Evolutionary conservation across 768 basidiomycete species (phyloP).

Genomic region (Xerocomus potaroensis): DNA sequence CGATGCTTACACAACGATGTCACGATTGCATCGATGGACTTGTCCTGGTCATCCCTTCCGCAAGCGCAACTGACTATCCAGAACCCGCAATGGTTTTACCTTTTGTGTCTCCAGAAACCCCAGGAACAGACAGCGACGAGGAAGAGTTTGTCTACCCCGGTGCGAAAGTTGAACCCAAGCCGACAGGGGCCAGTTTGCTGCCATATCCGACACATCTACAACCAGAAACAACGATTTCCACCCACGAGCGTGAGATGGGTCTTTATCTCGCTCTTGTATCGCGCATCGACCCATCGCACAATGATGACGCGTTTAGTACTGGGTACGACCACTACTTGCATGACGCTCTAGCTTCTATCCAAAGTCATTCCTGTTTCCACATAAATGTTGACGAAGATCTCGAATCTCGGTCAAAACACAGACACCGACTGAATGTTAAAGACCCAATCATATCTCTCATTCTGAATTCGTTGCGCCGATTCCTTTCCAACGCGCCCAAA

Average conservation of each 20-base stretch:
- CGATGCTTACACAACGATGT: constrained; percentile 69
- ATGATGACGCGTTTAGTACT: constrained; percentile 72
- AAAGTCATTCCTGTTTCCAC: constrained; percentile 58
- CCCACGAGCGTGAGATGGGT: constrained; percentile 80
- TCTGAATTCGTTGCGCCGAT: constrained; percentile 65
- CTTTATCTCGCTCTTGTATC: constrained; percentile 76
- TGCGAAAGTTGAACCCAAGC: constrained; percentile 18
- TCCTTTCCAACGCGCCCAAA: constrained; percentile 84
- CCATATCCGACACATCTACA: constrained; percentile 44
- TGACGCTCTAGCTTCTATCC: constrained; percentile 68
- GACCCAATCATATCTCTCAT: constrained; percentile 71
- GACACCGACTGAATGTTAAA: constrained; percentile 74
- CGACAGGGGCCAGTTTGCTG: constrained; percentile 10
- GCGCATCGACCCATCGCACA: constrained; percentile 68
- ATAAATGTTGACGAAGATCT: constrained; percentile 40
- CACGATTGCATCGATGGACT: constrained; percentile 61
- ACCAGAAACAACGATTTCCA: constrained; percentile 71
- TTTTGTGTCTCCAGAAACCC: constrained; percentile 15
- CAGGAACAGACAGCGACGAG: constrained; percentile 48
- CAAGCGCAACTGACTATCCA: constrained; percentile 71
- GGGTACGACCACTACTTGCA: constrained; percentile 80
- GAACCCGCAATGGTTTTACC: constrained; percentile 43
- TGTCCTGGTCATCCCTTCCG: constrained; percentile 64
- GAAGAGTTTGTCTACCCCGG: constrained; percentile 44
- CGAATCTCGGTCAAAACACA: constrained; percentile 38